A percentile compares a stretch with the other conserved stretches of the same genome.
Evolutionary conservation across 495 filamentous ascomycete genomes (phyloP).

Genomic region (Lasiosphaeriaceae sp.): DNA sequence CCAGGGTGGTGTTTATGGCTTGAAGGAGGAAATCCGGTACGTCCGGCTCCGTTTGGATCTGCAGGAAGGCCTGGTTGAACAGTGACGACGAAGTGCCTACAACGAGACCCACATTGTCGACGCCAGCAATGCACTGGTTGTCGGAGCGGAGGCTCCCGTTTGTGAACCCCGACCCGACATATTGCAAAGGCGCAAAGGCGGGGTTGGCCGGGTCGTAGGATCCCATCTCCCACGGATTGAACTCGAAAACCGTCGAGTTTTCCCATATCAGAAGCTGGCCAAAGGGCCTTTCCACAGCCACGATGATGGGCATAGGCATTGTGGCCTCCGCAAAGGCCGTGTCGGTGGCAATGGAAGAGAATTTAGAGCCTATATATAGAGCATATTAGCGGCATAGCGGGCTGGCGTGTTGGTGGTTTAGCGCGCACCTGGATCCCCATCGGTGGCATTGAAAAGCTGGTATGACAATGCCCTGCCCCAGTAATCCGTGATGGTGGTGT

Average conservation of each 20-base stretch:
- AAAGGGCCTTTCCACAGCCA: constrained; percentile 70
- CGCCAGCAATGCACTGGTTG: constrained; percentile 68
- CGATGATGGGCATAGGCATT: constrained; percentile 77
- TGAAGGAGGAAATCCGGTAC: constrained; percentile 51
- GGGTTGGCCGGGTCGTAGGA: constrained; percentile 76
- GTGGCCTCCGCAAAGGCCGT: no score
- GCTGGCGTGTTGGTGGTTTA: no score
- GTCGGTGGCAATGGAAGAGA: no score
- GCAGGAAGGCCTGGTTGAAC: constrained; percentile 73
- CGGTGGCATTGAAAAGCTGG: no score
- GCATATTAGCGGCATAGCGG: no score
- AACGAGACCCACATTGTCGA: constrained; percentile 80
- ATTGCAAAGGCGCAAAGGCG: constrained; percentile 71
- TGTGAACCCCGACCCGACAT: constrained; percentile 76
- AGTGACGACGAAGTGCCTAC: constrained; percentile 87
- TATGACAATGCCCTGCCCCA: no score
- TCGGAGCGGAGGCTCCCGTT: constrained; percentile 54
- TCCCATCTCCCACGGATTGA: constrained; percentile 87
- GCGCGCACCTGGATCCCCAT: no score
- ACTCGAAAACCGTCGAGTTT: constrained; percentile 81
- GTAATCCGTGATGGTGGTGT: no score
- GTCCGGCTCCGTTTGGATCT: constrained; percentile 36
- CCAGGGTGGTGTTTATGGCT: constrained; percentile 54
- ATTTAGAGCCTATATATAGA: no score
- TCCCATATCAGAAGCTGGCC: constrained; percentile 59